Evolutionary conservation across 495 filamentous ascomycete genomes (phyloP).

Genomic region (Talaromyces liani): DNA sequence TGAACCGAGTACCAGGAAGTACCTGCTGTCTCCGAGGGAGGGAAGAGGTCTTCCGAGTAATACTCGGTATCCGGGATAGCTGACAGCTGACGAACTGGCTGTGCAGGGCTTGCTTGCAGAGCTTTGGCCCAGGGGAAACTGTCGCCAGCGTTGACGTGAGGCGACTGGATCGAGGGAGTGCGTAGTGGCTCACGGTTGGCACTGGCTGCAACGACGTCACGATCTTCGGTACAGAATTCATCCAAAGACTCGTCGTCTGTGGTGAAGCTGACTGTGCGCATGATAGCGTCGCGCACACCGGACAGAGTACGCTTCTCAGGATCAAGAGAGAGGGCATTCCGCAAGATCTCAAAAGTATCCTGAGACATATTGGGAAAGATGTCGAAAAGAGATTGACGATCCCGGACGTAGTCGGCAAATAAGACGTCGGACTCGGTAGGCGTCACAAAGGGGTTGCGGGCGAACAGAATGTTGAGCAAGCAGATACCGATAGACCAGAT

Average conservation of each 20-base stretch:
- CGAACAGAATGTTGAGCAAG: conserved; percentile 90
- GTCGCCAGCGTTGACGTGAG: conserved; percentile 66
- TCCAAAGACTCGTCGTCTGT: conserved; percentile 86
- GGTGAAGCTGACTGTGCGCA: conserved; percentile 81
- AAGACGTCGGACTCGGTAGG: conserved; percentile 81
- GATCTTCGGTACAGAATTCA: conserved; percentile 86
- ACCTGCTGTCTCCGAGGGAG: conserved; percentile 62
- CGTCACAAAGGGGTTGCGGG: conserved; percentile 85
- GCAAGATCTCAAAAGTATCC: conserved; percentile 89
- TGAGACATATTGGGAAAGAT: conserved; percentile 98
- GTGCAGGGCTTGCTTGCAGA: conserved; percentile 67
- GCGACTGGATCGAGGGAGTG: conserved; percentile 89
- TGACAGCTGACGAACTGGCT: conserved; percentile 75
- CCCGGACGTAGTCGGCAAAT: conserved; percentile 84
- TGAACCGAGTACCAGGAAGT: conserved; percentile 67
- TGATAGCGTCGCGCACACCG: conserved; percentile 65
- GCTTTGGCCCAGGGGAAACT: conserved; percentile 97
- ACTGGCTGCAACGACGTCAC: conserved; percentile 61
- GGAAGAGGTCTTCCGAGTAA: conserved; percentile 84
- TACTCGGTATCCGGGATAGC: conserved; percentile 72
- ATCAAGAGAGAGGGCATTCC: conserved; percentile 80
- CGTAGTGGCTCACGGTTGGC: conserved; percentile 92
- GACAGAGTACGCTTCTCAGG: conserved; percentile 79
- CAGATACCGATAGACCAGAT: conserved; percentile 96
- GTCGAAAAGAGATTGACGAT: conserved; percentile 93